Percentiles rank a stretch among this genome's conserved stretches.
These are phyloP conservation scores for Cucurbitaria berberidis DNA, from an alignment of 2,329 filamentous ascomycete genomes.

Conservation along the genomic window DNA sequence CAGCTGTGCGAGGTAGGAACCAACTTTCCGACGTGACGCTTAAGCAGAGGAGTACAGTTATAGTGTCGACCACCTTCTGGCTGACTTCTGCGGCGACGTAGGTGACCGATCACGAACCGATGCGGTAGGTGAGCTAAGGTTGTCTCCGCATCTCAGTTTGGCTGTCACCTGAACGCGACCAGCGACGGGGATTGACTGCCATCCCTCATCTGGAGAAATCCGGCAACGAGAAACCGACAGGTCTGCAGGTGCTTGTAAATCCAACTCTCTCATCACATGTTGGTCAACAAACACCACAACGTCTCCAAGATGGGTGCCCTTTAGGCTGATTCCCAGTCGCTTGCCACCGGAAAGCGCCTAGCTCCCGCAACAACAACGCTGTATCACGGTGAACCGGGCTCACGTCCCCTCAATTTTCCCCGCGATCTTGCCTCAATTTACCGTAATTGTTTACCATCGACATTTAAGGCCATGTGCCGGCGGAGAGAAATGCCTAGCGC, in stretches of 20 bases:
- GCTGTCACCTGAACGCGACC: too few relatives aligned
- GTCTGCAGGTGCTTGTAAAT: background rate
- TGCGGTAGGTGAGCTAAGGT: too few relatives aligned
- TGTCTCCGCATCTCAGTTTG: too few relatives aligned
- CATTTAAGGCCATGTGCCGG: constrained; percentile 12
- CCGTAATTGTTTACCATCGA: constrained; percentile 5
- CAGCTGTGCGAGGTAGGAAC: too few relatives aligned
- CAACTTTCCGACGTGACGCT: too few relatives aligned
- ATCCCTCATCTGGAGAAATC: too few relatives aligned
- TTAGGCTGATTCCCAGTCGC: constrained; percentile 36
- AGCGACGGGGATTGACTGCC: too few relatives aligned
- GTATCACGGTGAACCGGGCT: constrained; percentile 20
- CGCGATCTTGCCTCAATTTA: constrained; percentile 21
- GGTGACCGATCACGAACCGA: too few relatives aligned
- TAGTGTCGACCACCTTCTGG: too few relatives aligned
- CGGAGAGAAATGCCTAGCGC: constrained; percentile 18
- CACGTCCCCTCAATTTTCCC: constrained; percentile 20
- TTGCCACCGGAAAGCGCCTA: constrained; percentile 22
- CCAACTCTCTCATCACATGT: too few relatives aligned
- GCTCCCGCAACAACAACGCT: constrained; percentile 20
- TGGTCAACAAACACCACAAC: background rate
- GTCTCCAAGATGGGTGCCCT: constrained; percentile 2
- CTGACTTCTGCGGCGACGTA: too few relatives aligned
- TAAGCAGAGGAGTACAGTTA: too few relatives aligned
- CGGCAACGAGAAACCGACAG: background rate